Evolutionary conservation across 1,284 basidiomycete species (phyloP), one percentile per base, ranked within the genome.

Genomic region (Sporisorium reilianum): DNA sequence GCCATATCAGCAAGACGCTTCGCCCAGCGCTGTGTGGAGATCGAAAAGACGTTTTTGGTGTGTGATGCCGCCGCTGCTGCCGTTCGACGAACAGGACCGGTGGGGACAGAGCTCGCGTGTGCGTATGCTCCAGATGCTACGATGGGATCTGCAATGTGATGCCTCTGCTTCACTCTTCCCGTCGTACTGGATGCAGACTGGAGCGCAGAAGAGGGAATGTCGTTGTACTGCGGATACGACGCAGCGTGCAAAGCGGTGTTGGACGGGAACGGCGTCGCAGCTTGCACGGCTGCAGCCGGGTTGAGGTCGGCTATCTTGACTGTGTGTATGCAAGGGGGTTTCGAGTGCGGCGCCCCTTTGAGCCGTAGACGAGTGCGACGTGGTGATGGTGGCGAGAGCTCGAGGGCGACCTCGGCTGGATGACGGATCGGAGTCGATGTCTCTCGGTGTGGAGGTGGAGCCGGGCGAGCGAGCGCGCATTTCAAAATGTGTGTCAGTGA

Each of bases 21-120:
- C 2, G 74, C 74, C 74, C 74, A 76, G 25, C 61, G 64, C 18
- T 66, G 64, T 1, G 74, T 76, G 4, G 69, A 72, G 55, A 76
- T 62, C 26, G 63, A 67, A 23, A 76, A 76, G 18, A 72, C 65
- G 74, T 76, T 76, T 30, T 76, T 67, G 34, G 64, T 71, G 42
- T 75, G 73, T 34, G 55, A 22, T 34, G 50, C 40, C 2, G 60
- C 55, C 2, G 59, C 56, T 25, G 62, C 56, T 28, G 58, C 63
- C 26, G 63, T 67, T 45, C 71, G 46, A 34, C 71, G 64, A n/a
- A 64, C 55, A 3, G 71, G 65, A 11, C 64, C 70, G 20, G 25
- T 25, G 3, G 63, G 38, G 6, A 55, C 5, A 11, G 64, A 64
- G 49, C 46, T 57, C 22, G 61, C 44, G n/a, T 66, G 64, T 46